phyloP scores from a whole-genome alignment of 1,284 basidiomycete species.

The Ustilago tritici region DNA sequence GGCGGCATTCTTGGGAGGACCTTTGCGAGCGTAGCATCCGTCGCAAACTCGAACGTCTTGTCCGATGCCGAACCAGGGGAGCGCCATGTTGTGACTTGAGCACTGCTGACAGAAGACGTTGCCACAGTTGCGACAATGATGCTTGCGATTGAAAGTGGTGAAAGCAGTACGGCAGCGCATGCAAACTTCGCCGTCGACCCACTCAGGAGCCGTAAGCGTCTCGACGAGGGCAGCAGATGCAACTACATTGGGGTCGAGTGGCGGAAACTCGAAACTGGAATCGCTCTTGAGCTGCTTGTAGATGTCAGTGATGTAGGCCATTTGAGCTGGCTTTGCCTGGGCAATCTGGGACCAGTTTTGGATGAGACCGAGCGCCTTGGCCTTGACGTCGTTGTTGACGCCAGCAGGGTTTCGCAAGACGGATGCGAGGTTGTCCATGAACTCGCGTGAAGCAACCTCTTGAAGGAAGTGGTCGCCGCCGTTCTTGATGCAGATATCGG shows the following conservation, averaged over 20 bases:
- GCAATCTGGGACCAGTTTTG: slow-evolving; percentile 95
- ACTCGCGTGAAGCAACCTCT: slow-evolving; percentile 78
- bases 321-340: slow-evolving; percentile 78
- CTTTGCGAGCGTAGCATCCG: slow-evolving; percentile 74
- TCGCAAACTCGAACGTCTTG: slow-evolving; percentile 96
- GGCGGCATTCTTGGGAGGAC: slow-evolving; percentile 53
- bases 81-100: slow-evolving; percentile 83
- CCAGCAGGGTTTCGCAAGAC: slow-evolving; percentile 76
- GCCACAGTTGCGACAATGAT: slow-evolving; percentile 98
- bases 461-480: slow-evolving; percentile 89
- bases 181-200: slow-evolving; percentile 96
- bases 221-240: slow-evolving; percentile 65
- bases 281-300: slow-evolving; percentile 54
- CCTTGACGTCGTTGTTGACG: slow-evolving; percentile 85
- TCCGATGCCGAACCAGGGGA: slow-evolving; percentile 93
- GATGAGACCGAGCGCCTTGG: slow-evolving; percentile 80
- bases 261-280: slow-evolving; percentile 81
- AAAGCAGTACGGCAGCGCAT: slow-evolving; percentile 91
- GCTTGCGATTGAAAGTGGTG: slow-evolving; percentile 95
- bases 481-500: slow-evolving; percentile 96
- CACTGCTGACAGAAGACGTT: slow-evolving; percentile 95
- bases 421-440: slow-evolving; percentile 90
- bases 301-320: slow-evolving; percentile 67
- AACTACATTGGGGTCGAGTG: slow-evolving; percentile 78
- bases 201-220: slow-evolving; percentile 79